These are phyloP conservation scores for Mycena polygramma DNA, from an alignment of 768 basidiomycete genomes.

Conservation along the genomic window DNA sequence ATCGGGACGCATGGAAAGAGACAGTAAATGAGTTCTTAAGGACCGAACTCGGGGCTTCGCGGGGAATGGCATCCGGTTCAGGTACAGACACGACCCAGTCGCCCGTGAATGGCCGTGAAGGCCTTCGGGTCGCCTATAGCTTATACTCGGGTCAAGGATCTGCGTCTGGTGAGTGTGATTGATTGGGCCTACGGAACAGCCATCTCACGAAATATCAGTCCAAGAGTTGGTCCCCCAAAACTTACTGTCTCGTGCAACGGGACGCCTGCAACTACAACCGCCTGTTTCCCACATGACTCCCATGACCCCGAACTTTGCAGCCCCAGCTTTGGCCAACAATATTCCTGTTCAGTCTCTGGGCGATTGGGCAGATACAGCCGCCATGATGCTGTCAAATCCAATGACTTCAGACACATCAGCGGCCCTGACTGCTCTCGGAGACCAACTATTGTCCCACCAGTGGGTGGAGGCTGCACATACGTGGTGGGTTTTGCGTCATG, in stretches of 20 bases:
- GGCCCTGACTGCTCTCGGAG: constrained; percentile 87
- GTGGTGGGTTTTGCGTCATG: constrained; percentile 70
- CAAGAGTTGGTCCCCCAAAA: constrained; percentile 79
- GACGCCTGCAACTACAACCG: constrained; percentile 54
- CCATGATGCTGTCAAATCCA: constrained; percentile 86
- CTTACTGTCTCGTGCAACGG: constrained; percentile 57
- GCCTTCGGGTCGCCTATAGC: constrained; percentile 85
- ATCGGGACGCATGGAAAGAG: constrained; percentile 95
- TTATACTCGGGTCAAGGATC: constrained; percentile 88
- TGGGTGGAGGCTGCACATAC: constrained; percentile 90
- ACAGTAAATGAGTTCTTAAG: constrained; percentile 88
- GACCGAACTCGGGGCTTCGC: constrained; percentile 70
- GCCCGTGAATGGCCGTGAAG: constrained; percentile 71
- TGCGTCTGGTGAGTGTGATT: constrained; percentile 68
- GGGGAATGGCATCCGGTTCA: constrained; percentile 33
- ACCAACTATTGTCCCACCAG: constrained; percentile 78
- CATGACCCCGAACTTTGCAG: constrained; percentile 72
- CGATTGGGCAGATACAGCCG: constrained; percentile 89
- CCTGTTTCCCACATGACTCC: constrained; percentile 62
- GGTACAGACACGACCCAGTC: constrained; percentile 40
- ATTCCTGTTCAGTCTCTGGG: constrained; percentile 75
- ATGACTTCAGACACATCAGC: constrained; percentile 75
- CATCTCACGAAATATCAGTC: constrained; percentile 56
- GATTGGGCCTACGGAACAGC: constrained; percentile 21
- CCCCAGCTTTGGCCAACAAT: constrained; percentile 54